A percentile compares a stretch with the other conserved stretches of the same genome.
phyloP scores from a whole-genome alignment of 2,329 filamentous ascomycete genomes.

The Huntiella abstrusa region DNA sequence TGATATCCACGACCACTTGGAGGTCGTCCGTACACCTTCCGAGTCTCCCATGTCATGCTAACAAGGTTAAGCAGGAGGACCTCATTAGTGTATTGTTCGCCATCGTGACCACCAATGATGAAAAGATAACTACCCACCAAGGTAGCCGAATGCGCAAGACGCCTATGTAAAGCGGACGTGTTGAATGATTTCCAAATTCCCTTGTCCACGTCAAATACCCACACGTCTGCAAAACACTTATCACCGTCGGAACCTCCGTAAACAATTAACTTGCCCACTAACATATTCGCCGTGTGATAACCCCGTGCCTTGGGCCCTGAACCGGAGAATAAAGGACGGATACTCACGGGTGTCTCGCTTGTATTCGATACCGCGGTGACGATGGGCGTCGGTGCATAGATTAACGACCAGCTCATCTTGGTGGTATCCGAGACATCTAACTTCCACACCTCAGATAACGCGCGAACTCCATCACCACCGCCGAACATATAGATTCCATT shows the following conservation, averaged over 20 bases:
- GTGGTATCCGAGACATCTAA: constrained; percentile 46
- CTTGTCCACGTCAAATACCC: constrained; percentile 51
- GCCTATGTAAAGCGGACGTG: constrained; percentile 41
- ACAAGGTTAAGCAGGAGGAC: constrained; percentile 50
- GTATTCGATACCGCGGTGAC: constrained; percentile 2
- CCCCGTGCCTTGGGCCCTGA: constrained; percentile 39
- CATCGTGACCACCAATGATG: constrained; percentile 51
- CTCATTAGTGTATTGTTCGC: constrained; percentile 50
- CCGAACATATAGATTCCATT: constrained; percentile 56
- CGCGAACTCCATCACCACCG: constrained; percentile 49
- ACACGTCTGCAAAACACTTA: constrained; percentile 55
- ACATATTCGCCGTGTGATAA: constrained; percentile 57
- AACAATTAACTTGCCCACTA: constrained; percentile 52
- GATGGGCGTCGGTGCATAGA: constrained; percentile 29
- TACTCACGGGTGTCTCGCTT: not conserved
- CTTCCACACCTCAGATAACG: constrained; percentile 55
- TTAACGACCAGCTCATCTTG: constrained; percentile 51
- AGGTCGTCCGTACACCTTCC: constrained; percentile 43
- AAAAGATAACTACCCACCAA: constrained; percentile 53
- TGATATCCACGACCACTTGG: constrained; percentile 49
- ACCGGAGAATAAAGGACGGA: not conserved
- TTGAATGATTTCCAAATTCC: constrained; percentile 38
- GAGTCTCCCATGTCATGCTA: constrained; percentile 55
- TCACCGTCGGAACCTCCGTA: constrained; percentile 52
- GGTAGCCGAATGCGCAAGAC: constrained; percentile 49